Percentiles rank a stretch among this genome's conserved stretches.
Conservation (phyloP, 176 grass and related monocot species). For the maize (Zea mays) region Zm-B73-REFERENCE-NAM-5.0 NC_050098.1:236006501-236007000, state of each 20-base stretch:
- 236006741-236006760: constrained; percentile 13
- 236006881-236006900: too few relatives aligned
- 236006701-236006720: constrained; percentile 40
- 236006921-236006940: too few relatives aligned
- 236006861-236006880: too few relatives aligned
- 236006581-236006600: constrained; percentile 71
- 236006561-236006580: constrained; percentile 93
- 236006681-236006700: neutral
- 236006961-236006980: too few relatives aligned
- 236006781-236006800: too few relatives aligned
- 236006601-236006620: constrained; percentile 36
- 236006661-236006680: constrained; percentile 40
- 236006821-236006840: too few relatives aligned
- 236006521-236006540: constrained; percentile 81
- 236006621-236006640: constrained; percentile 41
- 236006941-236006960: too few relatives aligned
- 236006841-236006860: too few relatives aligned
- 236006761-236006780: too few relatives aligned
- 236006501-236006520: constrained; percentile 88
- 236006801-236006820: too few relatives aligned
- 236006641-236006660: constrained; percentile 36
- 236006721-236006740: constrained; percentile 58
- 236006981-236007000: too few relatives aligned
- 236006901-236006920: too few relatives aligned
- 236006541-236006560: constrained; percentile 84